Conservation (phyloP, 306 rosid species). For the Macrotyloma uniflorum region DNA sequence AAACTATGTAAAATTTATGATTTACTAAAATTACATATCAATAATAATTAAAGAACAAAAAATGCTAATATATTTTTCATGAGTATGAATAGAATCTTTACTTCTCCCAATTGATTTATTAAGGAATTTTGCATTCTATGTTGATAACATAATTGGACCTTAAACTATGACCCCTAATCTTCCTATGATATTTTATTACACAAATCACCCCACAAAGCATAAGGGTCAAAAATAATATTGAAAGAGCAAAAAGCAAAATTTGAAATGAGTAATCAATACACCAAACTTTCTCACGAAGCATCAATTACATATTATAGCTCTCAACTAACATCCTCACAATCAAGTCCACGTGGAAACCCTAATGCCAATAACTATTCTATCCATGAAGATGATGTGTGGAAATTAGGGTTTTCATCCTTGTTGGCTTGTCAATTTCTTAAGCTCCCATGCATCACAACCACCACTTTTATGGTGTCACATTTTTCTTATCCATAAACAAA, state of each 20-base stretch:
- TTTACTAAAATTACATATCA: no score
- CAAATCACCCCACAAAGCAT: neutral
- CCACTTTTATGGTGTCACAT: no score
- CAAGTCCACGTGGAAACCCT: neutral
- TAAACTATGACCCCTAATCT: neutral
- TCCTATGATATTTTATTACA: neutral
- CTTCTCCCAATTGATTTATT: neutral
- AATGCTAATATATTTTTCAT: no score
- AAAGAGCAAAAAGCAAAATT: neutral
- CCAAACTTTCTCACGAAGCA: neutral
- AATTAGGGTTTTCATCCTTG: neutral
- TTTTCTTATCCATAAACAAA: neutral
- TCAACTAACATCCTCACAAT: neutral
- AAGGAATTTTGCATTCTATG: neutral
- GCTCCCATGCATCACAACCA: neutral
- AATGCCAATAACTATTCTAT: neutral
- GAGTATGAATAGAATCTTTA: no score
- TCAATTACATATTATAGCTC: neutral
- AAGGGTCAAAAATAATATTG: neutral
- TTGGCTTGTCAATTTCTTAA: neutral
- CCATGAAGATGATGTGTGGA: neutral
- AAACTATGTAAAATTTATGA: no score
- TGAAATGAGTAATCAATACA: neutral
- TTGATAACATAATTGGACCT: neutral
- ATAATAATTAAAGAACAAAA: no score